phyloP scores from a whole-genome alignment of 2,329 filamentous ascomycete species.

The Cordyceps cateniannulata region DNA sequence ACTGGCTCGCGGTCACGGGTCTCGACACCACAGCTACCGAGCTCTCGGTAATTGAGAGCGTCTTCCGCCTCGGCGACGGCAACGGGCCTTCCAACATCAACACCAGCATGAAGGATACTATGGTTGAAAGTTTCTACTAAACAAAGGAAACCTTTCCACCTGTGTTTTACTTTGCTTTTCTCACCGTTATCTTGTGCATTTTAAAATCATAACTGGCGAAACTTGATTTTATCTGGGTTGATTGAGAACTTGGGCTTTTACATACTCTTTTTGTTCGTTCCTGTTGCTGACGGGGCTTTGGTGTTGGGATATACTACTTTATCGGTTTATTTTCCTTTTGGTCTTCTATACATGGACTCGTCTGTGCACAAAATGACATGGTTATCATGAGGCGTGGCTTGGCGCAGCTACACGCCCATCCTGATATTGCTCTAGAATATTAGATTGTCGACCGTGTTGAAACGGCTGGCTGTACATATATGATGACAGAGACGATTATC shows the following conservation, averaged over 20 bases:
- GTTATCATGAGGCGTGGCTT: background rate
- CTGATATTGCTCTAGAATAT: conserved; percentile 10
- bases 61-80: conserved; percentile 90
- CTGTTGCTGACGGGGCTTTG: conserved; percentile 9
- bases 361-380: background rate
- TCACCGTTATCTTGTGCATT: conserved; percentile 15
- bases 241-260: conserved; percentile 4
- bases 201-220: conserved; percentile 10
- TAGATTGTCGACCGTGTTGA: background rate
- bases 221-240: conserved; percentile 8
- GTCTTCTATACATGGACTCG: conserved; percentile 4
- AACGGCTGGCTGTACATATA: conserved; percentile 4
- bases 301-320: conserved; percentile 12
- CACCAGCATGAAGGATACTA: conserved; percentile 87
- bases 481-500: conserved; percentile 8
- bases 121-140: conserved; percentile 98
- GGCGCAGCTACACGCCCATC: no score
- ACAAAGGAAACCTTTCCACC: background rate
- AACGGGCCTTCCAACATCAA: conserved; percentile 72
- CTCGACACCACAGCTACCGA: conserved; percentile 96
- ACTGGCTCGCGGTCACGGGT: conserved; percentile 93
- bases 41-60: conserved; percentile 90
- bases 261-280: background rate
- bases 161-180: conserved; percentile 9
- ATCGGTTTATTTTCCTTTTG: conserved; percentile 7